These are phyloP conservation scores for Ganoderma boninense DNA, from an alignment of 1,284 basidiomycete species.

Conservation along the genomic window DNA sequence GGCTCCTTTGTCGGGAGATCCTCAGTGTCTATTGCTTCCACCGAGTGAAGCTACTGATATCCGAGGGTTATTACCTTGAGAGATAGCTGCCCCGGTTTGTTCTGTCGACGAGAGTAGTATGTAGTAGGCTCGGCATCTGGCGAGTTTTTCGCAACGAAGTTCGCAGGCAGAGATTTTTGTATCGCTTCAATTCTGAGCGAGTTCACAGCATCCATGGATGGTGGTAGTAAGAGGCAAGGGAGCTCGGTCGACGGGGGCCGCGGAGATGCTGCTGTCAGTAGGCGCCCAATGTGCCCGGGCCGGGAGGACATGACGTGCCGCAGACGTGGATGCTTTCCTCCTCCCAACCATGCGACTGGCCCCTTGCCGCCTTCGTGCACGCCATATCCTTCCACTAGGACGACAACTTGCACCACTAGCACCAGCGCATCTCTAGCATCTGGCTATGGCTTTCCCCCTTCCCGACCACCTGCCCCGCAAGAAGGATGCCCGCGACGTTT, in stretches of 20 bases:
- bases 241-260: background rate
- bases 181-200: background rate
- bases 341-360: conserved; percentile 1
- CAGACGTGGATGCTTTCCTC: conserved; percentile 9
- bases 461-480: conserved; percentile 73
- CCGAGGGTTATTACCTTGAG: too few species aligned
- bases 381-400: background rate
- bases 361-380: background rate
- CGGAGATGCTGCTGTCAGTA: background rate
- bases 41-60: too few species aligned
- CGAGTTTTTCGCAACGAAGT: background rate
- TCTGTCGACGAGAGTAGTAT: background rate
- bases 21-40: too few species aligned
- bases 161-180: background rate
- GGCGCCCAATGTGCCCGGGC: background rate
- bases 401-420: background rate
- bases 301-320: conserved; percentile 13
- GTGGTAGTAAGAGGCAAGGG: too few species aligned
- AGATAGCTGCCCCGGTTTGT: too few species aligned
- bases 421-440: background rate
- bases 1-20: too few species aligned
- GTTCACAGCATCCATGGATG: background rate
- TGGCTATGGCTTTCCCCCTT: conserved; percentile 72
- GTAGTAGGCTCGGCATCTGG: background rate
- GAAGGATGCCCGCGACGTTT: conserved; percentile 63